Percentiles rank a stretch among this genome's conserved stretches.
phyloP scores from a whole-genome alignment of 176 grass and related monocot species.

The Cenchrus fungigraminus region DNA sequence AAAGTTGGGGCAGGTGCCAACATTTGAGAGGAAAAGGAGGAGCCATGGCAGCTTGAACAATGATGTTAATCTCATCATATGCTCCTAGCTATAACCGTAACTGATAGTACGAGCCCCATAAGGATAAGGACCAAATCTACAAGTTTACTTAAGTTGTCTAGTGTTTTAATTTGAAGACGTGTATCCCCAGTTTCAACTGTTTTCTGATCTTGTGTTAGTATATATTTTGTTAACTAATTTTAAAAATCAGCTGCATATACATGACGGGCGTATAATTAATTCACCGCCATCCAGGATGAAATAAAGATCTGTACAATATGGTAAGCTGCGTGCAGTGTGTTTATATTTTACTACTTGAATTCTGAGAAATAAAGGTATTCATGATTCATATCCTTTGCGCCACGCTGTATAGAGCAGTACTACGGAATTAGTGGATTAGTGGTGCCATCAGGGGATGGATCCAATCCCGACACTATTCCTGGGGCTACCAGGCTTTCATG shows the following conservation, averaged over 20 bases:
- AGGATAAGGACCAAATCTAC: not conserved
- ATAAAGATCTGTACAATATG: too few species aligned
- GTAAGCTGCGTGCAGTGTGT: too few species aligned
- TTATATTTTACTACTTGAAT: too few species aligned
- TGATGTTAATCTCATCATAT: conserved; percentile 28
- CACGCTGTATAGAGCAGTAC: too few species aligned
- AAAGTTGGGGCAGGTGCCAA: conserved; percentile 33
- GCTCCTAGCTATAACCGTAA: not conserved
- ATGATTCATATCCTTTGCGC: too few species aligned
- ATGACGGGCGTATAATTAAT: not conserved
- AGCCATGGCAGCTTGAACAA: conserved; percentile 3
- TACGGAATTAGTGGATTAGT: too few species aligned
- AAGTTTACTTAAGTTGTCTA: not conserved
- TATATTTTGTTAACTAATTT: not conserved
- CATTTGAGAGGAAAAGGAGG: conserved; percentile 8
- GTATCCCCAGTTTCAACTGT: not conserved
- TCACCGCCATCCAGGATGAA: too few species aligned
- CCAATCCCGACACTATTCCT: too few species aligned
- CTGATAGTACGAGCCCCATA: not conserved
- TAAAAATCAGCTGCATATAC: not conserved
- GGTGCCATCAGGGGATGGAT: too few species aligned
- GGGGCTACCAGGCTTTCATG: too few species aligned
- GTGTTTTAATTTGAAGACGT: too few species aligned
- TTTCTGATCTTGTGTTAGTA: not conserved
- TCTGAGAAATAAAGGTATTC: too few species aligned